These are phyloP conservation scores for Pythium dissotocum DNA, from an alignment of 352 stramenopile species.

Conservation along the genomic window DNA sequence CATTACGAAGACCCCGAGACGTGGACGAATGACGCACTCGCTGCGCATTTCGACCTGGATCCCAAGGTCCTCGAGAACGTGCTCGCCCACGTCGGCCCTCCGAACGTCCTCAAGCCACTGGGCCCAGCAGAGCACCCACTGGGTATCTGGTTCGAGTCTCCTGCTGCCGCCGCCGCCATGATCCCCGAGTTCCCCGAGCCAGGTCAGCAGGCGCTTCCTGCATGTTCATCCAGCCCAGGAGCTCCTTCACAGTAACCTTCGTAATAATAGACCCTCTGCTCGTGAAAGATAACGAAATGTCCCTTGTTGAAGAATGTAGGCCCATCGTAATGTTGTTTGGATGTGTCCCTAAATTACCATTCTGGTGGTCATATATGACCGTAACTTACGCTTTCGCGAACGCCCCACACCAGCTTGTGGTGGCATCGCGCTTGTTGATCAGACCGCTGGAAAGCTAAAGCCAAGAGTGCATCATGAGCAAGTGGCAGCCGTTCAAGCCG, in stretches of 20 bases:
- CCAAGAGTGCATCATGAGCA: conserved; percentile 51
- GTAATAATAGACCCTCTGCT: conserved; percentile 26
- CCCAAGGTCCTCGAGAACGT: conserved; percentile 37
- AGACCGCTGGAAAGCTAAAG: conserved; percentile 17
- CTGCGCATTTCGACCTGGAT: conserved; percentile 52
- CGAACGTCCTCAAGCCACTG: conserved; percentile 57
- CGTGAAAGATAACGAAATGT: conserved; percentile 18
- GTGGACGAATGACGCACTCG: conserved; percentile 51
- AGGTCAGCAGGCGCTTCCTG: conserved; percentile 7
- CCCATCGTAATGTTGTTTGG: background rate
- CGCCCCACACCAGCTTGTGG: conserved; percentile 15
- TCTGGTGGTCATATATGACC: conserved; percentile 26
- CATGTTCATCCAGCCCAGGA: conserved; percentile 9
- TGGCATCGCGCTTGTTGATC: conserved; percentile 20
- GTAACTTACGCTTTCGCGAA: conserved; percentile 10
- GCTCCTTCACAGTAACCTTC: conserved; percentile 11
- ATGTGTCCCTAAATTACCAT: conserved; percentile 23
- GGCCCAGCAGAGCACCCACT: conserved; percentile 50
- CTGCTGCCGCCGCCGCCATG: conserved; percentile 19
- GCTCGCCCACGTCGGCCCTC: conserved; percentile 41
- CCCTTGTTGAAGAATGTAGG: background rate
- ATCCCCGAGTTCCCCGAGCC: conserved; percentile 12
- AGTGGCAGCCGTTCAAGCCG: conserved; percentile 85
- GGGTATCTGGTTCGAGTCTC: conserved; percentile 54
- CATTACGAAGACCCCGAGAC: conserved; percentile 60